These are phyloP conservation scores for Solanum clarkiae DNA, from an alignment of 257 asterid genomes.

Conservation along the genomic window DNA sequence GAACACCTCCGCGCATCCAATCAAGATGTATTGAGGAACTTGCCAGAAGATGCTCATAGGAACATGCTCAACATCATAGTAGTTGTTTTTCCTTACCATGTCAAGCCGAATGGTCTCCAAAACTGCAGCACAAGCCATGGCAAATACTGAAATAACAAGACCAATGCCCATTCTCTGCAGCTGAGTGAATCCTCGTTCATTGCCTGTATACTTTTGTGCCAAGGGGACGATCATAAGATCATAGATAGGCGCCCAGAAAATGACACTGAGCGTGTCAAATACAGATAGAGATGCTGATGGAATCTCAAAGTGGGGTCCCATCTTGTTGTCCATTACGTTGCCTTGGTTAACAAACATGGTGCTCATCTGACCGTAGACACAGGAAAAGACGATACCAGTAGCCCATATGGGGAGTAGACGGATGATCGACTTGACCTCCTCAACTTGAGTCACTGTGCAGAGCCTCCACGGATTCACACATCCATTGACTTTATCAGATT, in stretches of 20 bases:
- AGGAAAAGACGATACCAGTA: conserved; percentile 55
- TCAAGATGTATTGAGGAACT: conserved; percentile 67
- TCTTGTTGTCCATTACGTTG: conserved; percentile 53
- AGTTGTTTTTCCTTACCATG: conserved; percentile 28
- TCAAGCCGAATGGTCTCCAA: conserved; percentile 53
- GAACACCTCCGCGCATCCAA: conserved; percentile 82
- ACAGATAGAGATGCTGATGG: conserved; percentile 76
- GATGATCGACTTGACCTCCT: conserved; percentile 61
- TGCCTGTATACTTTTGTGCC: conserved; percentile 44
- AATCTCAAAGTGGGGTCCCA: conserved; percentile 62
- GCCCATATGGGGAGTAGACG: conserved; percentile 78
- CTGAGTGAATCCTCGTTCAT: conserved; percentile 66
- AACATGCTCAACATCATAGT: conserved; percentile 34
- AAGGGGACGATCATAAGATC: conserved; percentile 34
- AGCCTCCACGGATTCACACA: conserved; percentile 46
- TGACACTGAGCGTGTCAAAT: conserved; percentile 70
- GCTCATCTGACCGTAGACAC: conserved; percentile 79
- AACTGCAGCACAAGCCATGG: conserved; percentile 56
- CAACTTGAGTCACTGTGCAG: conserved; percentile 79
- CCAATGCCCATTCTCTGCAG: conserved; percentile 79
- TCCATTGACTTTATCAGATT: conserved; percentile 16
- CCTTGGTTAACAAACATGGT: conserved; percentile 90
- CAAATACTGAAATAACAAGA: conserved; percentile 28
- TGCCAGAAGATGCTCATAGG: conserved; percentile 88
- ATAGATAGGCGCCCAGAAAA: conserved; percentile 59